A percentile compares a stretch with the other conserved stretches of the same genome.
Conservation (phyloP, 2,329 filamentous ascomycete genomes). For the Chalaropsis thielavioides region DNA sequence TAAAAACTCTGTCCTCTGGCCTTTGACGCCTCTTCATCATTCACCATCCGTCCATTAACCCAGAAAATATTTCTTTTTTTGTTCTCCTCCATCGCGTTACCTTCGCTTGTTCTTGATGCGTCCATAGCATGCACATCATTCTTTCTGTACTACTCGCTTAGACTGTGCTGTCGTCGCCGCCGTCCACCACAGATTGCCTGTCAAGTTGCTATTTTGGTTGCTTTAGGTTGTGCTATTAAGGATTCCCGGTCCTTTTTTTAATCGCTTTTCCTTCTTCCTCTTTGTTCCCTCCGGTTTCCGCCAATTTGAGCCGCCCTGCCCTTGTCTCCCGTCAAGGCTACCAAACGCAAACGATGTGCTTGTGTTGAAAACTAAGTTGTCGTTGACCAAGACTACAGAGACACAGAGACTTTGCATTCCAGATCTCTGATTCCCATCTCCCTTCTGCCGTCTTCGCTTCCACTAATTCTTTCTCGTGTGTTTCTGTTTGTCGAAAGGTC, state of each 20-base stretch:
- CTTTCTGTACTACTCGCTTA: not conserved
- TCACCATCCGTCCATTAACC: too few relatives aligned
- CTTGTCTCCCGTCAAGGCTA: not conserved
- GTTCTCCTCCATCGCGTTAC: too few relatives aligned
- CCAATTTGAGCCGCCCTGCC: not conserved
- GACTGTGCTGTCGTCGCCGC: not conserved
- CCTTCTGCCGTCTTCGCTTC: not conserved
- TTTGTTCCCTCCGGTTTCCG: not conserved
- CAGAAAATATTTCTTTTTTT: too few relatives aligned
- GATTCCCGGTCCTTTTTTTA: conserved; percentile 1
- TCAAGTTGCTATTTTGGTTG: conserved; percentile 5
- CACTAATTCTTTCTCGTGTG: not conserved
- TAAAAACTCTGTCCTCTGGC: too few relatives aligned
- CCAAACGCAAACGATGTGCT: not conserved
- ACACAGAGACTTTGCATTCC: not conserved
- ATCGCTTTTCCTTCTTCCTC: not conserved
- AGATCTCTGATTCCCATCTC: not conserved
- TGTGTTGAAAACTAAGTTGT: not conserved
- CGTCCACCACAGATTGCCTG: not conserved
- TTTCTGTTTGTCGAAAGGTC: not conserved
- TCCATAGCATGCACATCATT: not conserved
- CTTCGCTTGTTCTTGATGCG: not conserved
- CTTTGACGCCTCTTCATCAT: too few relatives aligned
- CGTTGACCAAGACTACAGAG: not conserved
- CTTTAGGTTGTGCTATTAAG: conserved; percentile 1